Conservation (phyloP, 2,329 filamentous ascomycete genomes). For the Aspergillus fumigatus region DNA sequence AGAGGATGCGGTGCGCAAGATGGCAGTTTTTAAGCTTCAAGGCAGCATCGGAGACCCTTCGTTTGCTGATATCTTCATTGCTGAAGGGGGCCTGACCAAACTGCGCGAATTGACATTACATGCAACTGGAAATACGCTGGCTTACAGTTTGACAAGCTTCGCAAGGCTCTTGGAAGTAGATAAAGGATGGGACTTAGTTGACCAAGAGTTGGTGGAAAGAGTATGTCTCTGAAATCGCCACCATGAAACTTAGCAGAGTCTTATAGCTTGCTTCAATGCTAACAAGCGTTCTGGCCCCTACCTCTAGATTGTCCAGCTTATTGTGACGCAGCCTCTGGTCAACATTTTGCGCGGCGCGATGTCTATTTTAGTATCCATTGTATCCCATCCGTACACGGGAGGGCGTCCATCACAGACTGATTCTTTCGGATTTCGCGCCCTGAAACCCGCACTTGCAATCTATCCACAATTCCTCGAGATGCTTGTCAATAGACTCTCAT, state of each 20-base stretch:
- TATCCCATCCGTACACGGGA: constrained; percentile 71
- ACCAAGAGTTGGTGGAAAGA: constrained; percentile 53
- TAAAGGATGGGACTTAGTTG: constrained; percentile 82
- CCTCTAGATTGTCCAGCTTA: constrained; percentile 73
- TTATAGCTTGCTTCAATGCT: not conserved
- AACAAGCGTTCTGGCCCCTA: constrained; percentile 1
- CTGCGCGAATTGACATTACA: constrained; percentile 78
- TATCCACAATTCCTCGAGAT: constrained; percentile 94
- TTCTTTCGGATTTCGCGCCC: constrained; percentile 79
- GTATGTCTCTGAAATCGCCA: constrained; percentile 41
- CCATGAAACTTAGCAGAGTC: not conserved
- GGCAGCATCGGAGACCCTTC: constrained; percentile 90
- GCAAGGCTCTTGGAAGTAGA: constrained; percentile 87
- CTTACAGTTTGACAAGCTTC: constrained; percentile 88
- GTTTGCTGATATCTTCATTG: constrained; percentile 94
- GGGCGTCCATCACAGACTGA: constrained; percentile 51
- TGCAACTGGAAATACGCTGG: constrained; percentile 86
- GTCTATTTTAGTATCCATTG: constrained; percentile 90
- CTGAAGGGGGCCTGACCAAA: constrained; percentile 76
- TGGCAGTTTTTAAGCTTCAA: constrained; percentile 98
- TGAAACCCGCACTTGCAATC: constrained; percentile 86
- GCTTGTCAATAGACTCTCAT: constrained; percentile 84
- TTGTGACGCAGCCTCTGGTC: constrained; percentile 91
- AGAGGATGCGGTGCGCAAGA: constrained; percentile 90
- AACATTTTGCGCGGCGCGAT: constrained; percentile 96